These are phyloP conservation scores for Trapa incisa DNA, from an alignment of 345 rosid species.

Conservation along the genomic window DNA sequence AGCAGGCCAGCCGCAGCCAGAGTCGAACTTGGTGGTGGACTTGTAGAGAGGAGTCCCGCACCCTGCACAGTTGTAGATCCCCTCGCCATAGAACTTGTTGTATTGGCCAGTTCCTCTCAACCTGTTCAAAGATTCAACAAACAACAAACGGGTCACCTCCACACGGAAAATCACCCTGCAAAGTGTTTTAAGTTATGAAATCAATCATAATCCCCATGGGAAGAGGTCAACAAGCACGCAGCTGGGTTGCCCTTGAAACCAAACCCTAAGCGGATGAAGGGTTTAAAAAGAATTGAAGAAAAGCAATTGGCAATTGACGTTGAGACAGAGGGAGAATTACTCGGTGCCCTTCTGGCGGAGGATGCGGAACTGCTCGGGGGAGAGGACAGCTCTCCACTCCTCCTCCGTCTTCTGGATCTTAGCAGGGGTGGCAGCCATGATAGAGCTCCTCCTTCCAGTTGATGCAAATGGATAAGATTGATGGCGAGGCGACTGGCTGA, in stretches of 20 bases:
- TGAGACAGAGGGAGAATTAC: slow-evolving; percentile 13
- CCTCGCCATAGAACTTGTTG: slow-evolving; percentile 40
- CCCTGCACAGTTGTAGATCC: slow-evolving; percentile 51
- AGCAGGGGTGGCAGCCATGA: slow-evolving; percentile 3
- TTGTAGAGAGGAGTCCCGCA: slow-evolving; percentile 53
- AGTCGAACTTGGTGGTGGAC: slow-evolving; percentile 50
- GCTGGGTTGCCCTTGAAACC: not conserved
- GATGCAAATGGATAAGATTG: not conserved
- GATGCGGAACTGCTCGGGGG: slow-evolving; percentile 62
- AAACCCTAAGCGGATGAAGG: not conserved
- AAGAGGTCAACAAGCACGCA: not conserved
- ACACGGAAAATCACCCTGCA: not conserved
- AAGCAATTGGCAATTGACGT: not conserved
- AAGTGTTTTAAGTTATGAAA: not conserved
- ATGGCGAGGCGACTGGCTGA: not conserved
- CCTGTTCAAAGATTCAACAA: slow-evolving; percentile 10
- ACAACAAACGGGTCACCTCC: not conserved
- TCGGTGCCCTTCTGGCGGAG: slow-evolving; percentile 57
- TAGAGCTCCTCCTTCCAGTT: not conserved
- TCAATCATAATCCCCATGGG: not conserved
- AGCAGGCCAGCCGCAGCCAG: slow-evolving; percentile 85
- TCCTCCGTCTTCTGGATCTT: slow-evolving; percentile 30
- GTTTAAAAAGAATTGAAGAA: not conserved
- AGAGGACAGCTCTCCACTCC: slow-evolving; percentile 53
- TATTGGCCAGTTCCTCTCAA: slow-evolving; percentile 39